Evolutionary conservation across 805 yeast species (phyloP).

Genomic region (Suhomyces xylopsoci): DNA sequence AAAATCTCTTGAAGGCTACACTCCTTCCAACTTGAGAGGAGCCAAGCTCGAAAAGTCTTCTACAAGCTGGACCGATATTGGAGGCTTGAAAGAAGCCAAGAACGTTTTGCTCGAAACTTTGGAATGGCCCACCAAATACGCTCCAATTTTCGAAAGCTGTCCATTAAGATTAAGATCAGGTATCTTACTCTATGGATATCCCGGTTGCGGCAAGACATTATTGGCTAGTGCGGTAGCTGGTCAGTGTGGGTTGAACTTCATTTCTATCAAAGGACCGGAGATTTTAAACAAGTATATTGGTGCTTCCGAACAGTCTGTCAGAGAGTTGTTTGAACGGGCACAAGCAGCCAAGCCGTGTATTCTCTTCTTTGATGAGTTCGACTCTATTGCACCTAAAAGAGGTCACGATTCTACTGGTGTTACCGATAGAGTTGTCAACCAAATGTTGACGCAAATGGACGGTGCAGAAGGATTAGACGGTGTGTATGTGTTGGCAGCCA

Average conservation of each 20-base stretch:
- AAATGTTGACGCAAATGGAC: conserved; percentile 96
- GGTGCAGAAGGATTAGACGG: conserved; percentile 97
- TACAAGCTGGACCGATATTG: conserved; percentile 82
- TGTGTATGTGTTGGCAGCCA: conserved; percentile 94
- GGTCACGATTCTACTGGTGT: conserved; percentile 98
- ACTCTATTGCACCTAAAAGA: conserved; percentile 95
- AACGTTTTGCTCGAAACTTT: conserved; percentile 75
- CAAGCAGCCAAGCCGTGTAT: conserved; percentile 94
- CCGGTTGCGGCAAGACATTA: conserved; percentile 96
- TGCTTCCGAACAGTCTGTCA: conserved; percentile 91
- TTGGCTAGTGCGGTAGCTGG: conserved; percentile 91
- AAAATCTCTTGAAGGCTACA: conserved; percentile 61
- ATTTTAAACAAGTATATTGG: conserved; percentile 93
- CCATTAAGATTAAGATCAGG: conserved; percentile 90
- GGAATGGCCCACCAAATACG: conserved; percentile 96
- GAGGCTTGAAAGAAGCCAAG: conserved; percentile 80
- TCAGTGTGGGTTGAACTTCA: conserved; percentile 90
- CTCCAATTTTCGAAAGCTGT: conserved; percentile 88
- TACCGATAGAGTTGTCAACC: conserved; percentile 96
- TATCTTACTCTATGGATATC: conserved; percentile 86
- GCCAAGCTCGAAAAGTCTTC: conserved; percentile 79
- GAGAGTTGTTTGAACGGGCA: conserved; percentile 92
- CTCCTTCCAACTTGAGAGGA: conserved; percentile 81
- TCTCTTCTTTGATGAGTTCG: conserved; percentile 91
- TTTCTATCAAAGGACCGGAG: conserved; percentile 94